A percentile compares a stretch with the other conserved stretches of the same genome.
Conservation (phyloP, 768 basidiomycete species). For the Rhizopogon salebrosus region DNA sequence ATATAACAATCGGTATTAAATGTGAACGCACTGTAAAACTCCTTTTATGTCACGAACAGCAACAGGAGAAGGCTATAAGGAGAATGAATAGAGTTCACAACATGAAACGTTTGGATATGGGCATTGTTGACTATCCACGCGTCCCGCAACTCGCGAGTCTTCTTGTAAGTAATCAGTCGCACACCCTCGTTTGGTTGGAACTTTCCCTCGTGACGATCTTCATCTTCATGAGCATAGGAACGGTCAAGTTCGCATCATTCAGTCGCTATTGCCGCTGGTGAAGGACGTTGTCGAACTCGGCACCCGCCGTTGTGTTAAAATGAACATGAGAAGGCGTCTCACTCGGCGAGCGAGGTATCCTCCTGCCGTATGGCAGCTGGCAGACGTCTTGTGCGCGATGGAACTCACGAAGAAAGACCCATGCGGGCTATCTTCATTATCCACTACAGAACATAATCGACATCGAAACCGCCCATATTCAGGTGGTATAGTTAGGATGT, state of each 20-base stretch:
- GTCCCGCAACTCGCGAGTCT: constrained; percentile 66
- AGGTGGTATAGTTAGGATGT: constrained; percentile 8
- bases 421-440: neutral
- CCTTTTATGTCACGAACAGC: no score
- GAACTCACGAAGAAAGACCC: no score
- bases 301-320: constrained; percentile 17
- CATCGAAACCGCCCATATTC: no score
- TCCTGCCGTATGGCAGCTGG: constrained; percentile 12
- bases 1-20: no score
- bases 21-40: no score
- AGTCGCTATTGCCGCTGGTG: constrained; percentile 46
- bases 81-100: neutral
- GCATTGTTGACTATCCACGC: constrained; percentile 53
- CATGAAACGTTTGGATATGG: neutral
- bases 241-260: constrained; percentile 48
- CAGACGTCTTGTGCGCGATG: no score
- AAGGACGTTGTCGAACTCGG: constrained; percentile 39
- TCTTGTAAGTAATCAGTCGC: constrained; percentile 74
- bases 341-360: no score
- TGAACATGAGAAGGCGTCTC: constrained; percentile 5
- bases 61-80: constrained; percentile 51
- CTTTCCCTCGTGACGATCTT: constrained; percentile 57
- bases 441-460: neutral
- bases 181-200: constrained; percentile 65
- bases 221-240: constrained; percentile 49